These are phyloP conservation scores for Globisporangium cylindrosporum DNA, from an alignment of 352 stramenopile genomes.

Conservation along the genomic window DNA sequence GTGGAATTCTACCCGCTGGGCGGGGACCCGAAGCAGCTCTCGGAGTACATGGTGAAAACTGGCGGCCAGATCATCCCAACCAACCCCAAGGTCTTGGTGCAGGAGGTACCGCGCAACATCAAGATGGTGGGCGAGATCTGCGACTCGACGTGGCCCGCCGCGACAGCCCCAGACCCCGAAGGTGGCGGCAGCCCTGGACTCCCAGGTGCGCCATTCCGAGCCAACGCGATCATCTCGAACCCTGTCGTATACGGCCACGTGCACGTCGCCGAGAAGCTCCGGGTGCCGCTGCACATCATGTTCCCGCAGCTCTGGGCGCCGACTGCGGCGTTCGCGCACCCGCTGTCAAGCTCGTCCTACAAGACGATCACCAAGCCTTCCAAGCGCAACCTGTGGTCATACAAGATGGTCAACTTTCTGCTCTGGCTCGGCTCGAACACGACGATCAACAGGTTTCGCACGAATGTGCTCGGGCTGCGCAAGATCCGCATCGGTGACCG, in stretches of 20 bases:
- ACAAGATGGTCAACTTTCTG: constrained; percentile 50
- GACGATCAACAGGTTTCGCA: constrained; percentile 57
- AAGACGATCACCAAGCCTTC: constrained; percentile 63
- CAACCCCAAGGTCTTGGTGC: constrained; percentile 56
- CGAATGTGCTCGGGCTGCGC: constrained; percentile 36
- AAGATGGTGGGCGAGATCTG: constrained; percentile 91
- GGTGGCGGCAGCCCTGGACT: constrained; percentile 45
- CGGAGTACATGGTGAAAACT: constrained; percentile 92
- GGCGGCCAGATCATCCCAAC: constrained; percentile 69
- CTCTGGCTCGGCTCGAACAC: constrained; percentile 45
- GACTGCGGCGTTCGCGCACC: constrained; percentile 89
- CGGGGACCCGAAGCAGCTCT: constrained; percentile 72
- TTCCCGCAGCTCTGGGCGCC: constrained; percentile 90
- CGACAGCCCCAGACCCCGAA: constrained; percentile 76
- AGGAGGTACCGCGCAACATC: constrained; percentile 82
- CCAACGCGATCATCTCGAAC: constrained; percentile 94
- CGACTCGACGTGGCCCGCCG: constrained; percentile 85
- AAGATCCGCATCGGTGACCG: constrained; percentile 31
- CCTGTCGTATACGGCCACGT: constrained; percentile 91
- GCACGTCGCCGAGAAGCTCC: constrained; percentile 90
- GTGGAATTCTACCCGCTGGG: constrained; percentile 82
- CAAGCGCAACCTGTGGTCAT: constrained; percentile 48
- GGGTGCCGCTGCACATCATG: constrained; percentile 93
- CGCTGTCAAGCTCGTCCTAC: constrained; percentile 84
- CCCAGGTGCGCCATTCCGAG: constrained; percentile 63